phyloP scores from a whole-genome alignment of 1,139 yeast genomes.

The Kodamaea plutei region DNA sequence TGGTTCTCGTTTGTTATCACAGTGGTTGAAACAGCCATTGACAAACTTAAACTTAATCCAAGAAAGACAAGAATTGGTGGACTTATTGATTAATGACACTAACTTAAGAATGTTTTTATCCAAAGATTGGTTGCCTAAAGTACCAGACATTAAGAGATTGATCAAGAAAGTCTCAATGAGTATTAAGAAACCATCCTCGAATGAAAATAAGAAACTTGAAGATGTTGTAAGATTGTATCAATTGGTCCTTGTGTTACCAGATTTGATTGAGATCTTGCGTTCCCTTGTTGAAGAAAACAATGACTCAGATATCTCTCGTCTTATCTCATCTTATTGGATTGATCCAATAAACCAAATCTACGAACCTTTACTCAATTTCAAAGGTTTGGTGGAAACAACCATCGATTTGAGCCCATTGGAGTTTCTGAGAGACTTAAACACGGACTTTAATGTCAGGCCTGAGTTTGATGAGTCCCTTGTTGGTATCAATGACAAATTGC shows the following conservation, averaged over 20 bases:
- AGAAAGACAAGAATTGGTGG: conserved; percentile 71
- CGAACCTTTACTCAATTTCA: conserved; percentile 57
- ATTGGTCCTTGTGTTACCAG: conserved; percentile 67
- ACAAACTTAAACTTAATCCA: conserved; percentile 57
- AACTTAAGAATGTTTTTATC: conserved; percentile 62
- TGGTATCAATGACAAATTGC: conserved; percentile 55
- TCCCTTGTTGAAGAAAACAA: conserved; percentile 28
- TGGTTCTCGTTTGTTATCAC: conserved; percentile 80
- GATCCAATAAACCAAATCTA: conserved; percentile 49
- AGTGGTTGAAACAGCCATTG: conserved; percentile 95
- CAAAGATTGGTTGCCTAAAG: conserved; percentile 61
- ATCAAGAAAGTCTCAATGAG: conserved; percentile 55
- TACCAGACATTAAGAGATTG: conserved; percentile 80
- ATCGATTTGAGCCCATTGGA: conserved; percentile 82
- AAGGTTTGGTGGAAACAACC: conserved; percentile 88
- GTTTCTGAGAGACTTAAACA: conserved; percentile 33
- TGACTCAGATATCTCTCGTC: conserved; percentile 16
- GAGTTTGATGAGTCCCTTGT: conserved; percentile 80
- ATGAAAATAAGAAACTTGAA: conserved; percentile 56
- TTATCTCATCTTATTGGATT: conserved; percentile 45
- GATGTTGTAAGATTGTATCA: conserved; percentile 92
- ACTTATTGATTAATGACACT: conserved; percentile 64
- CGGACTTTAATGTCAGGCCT: conserved; percentile 81
- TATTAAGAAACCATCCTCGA: conserved; percentile 31
- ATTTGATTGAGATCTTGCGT: conserved; percentile 49